Percentiles rank a stretch among this genome's conserved stretches.
Conservation (phyloP, 208 protist genomes). For the Trypanosoma boissoni region DNA sequence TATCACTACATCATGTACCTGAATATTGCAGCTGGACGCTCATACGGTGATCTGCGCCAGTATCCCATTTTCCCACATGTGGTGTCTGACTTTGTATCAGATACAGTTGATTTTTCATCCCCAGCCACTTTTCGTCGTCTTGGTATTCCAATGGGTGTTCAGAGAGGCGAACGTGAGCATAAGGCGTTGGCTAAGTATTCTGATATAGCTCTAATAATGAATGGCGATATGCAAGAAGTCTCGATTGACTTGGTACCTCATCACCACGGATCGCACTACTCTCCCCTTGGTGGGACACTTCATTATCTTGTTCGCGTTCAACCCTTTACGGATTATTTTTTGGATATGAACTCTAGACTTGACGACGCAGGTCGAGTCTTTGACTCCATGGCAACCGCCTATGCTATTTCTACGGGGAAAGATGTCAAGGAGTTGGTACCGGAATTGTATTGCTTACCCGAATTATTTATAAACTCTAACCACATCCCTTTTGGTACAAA, state of each 20-base stretch:
- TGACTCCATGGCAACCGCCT: constrained; percentile 30
- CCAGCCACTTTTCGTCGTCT: constrained; percentile 67
- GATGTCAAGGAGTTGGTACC: constrained; percentile 92
- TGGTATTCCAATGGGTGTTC: constrained; percentile 87
- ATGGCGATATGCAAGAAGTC: not conserved
- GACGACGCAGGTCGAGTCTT: constrained; percentile 35
- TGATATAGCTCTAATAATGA: constrained; percentile 26
- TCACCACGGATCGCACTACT: constrained; percentile 94
- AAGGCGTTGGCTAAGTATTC: constrained; percentile 49
- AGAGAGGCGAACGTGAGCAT: constrained; percentile 39
- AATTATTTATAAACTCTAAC: constrained; percentile 63
- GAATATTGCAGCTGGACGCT: constrained; percentile 71
- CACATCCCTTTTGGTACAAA: constrained; percentile 48
- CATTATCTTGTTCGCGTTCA: constrained; percentile 91
- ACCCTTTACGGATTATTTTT: constrained; percentile 84
- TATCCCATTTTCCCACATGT: constrained; percentile 90
- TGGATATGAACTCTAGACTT: constrained; percentile 34
- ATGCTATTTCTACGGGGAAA: constrained; percentile 24
- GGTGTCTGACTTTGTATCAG: constrained; percentile 70
- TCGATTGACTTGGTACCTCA: constrained; percentile 46
- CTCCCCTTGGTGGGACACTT: constrained; percentile 74
- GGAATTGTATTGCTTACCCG: constrained; percentile 72
- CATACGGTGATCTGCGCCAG: constrained; percentile 79
- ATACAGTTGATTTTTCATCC: constrained; percentile 49
- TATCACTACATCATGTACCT: constrained; percentile 87